Base-by-base conservation (phyloP, 2,329 filamentous ascomycete genomes). In the Beauveria sp. region DNA sequence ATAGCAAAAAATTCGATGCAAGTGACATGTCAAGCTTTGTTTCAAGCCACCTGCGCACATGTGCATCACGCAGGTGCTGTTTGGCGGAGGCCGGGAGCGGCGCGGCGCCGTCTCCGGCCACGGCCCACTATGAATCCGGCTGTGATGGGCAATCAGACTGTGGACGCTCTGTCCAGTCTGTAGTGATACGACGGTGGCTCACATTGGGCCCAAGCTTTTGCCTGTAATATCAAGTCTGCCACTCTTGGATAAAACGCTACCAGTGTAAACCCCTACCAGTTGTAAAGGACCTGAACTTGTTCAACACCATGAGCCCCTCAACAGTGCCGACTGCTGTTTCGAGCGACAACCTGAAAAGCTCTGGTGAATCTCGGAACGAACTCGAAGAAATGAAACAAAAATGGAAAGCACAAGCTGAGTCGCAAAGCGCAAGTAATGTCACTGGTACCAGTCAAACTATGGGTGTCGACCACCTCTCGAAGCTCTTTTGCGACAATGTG, bases 231-330 rank as follows among this genome's bases (percentile, higher is more conserved):
- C 16, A 24, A 18, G 24, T 24, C n/a, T 14, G 26, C 16, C 34
- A 37, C 3, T 8, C 6, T 37, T 14, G 10, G 9, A 14, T 20
- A 10, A 16, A 47, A 10, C 2, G 4, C 10, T 30, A 2, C 1
- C 28, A 41, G 18, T 43, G 22, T 24, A 5, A 14, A 5, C 14
- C 4, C 26, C 24, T 10, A 24, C 12, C 3, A 14, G n/a, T n/a
- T 12, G 1, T 16, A 8, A 6, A 47, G 4, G 12, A 40, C 14
- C 28, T 18, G 1, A n/a, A 47, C 10, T 26, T 14, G 18, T 30
- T 24, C 54, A 37, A 14, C 40, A 22, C 3, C 54, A 59, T 59
- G 57, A 44, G 47, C 24, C 57, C 57, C 3, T 43, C 48, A 12
- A 53, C 48, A 2, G 22, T 59, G 3, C n/a, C 46, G 8, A 28